Conservation (phyloP, 495 filamentous ascomycete genomes). For the Penicillium odoratum region DNA sequence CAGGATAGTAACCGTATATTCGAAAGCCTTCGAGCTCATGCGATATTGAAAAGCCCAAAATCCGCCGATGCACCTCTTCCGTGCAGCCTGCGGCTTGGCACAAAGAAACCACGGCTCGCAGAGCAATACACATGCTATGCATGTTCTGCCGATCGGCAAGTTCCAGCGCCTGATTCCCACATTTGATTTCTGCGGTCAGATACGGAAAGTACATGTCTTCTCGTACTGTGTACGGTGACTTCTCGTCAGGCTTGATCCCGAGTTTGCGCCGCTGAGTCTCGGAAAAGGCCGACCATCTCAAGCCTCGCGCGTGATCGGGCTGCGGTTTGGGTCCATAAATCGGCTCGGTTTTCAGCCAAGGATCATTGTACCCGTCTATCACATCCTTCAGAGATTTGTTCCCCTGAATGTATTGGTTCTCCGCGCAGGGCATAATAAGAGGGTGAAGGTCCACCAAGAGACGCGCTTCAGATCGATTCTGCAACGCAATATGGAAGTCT, state of each 20-base stretch:
- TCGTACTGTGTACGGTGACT: too few species aligned
- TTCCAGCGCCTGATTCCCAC: slow-evolving; percentile 30
- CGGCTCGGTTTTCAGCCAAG: neutral
- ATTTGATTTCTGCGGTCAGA: slow-evolving; percentile 41
- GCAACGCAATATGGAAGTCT: slow-evolving; percentile 4
- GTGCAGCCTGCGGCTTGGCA: slow-evolving; percentile 18
- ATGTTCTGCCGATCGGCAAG: slow-evolving; percentile 39
- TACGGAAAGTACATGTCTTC: slow-evolving; percentile 40
- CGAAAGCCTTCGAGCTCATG: slow-evolving; percentile 29
- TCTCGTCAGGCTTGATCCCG: too few species aligned
- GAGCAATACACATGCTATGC: slow-evolving; percentile 35
- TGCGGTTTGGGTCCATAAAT: slow-evolving; percentile 9
- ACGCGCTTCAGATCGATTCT: slow-evolving; percentile 8
- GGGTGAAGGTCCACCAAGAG: slow-evolving; percentile 6
- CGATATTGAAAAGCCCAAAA: slow-evolving; percentile 50
- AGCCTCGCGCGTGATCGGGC: slow-evolving; percentile 6
- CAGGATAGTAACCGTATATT: slow-evolving; percentile 10
- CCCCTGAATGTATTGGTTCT: too few species aligned
- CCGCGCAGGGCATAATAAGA: neutral
- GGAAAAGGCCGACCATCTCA: slow-evolving; percentile 2
- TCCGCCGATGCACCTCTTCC: slow-evolving; percentile 22
- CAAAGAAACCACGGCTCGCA: slow-evolving; percentile 27
- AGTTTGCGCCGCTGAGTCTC: too few species aligned
- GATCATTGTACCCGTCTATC: too few species aligned
- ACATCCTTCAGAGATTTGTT: too few species aligned